Evolutionary conservation across 176 grass and related monocot genomes (phyloP).

Genomic region (Urochloa ruziziensis): DNA sequence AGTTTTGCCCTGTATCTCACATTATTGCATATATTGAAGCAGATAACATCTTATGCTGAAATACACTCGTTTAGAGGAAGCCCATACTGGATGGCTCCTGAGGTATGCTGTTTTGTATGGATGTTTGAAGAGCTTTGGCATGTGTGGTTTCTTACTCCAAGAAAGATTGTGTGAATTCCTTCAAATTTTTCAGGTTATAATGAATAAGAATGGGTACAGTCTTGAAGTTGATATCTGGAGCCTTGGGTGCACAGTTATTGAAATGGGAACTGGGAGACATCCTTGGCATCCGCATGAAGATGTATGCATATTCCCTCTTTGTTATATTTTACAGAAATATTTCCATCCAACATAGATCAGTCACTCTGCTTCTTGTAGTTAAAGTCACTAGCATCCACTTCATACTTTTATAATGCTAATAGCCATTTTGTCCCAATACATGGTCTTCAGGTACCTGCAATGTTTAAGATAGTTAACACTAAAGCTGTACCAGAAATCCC

Average conservation of each 20-base stretch:
- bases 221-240: constrained; percentile 97
- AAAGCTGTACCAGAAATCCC: constrained; percentile 94
- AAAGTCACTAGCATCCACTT: background rate
- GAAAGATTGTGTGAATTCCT: constrained; percentile 31
- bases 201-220: constrained; percentile 86
- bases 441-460: constrained; percentile 74
- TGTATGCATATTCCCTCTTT: constrained; percentile 34
- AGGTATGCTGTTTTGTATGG: constrained; percentile 39
- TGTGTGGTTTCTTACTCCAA: constrained; percentile 9
- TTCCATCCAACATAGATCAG: constrained; percentile 27
- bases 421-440: background rate
- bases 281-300: constrained; percentile 89
- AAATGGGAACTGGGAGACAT: constrained; percentile 93
- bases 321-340: constrained; percentile 22
- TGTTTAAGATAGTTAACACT: constrained; percentile 98
- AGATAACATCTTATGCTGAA: constrained; percentile 89
- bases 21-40: constrained; percentile 47
- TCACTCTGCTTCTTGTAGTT: background rate
- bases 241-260: constrained; percentile 91
- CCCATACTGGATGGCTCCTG: constrained; percentile 99
- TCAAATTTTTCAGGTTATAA: constrained; percentile 64
- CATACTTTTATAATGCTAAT: background rate
- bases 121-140: background rate
- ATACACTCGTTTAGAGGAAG: constrained; percentile 95
- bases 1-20: background rate